Evolutionary conservation across 75 land plant genomes (phyloP).

Genomic region (Selaginella tamariscina): DNA sequence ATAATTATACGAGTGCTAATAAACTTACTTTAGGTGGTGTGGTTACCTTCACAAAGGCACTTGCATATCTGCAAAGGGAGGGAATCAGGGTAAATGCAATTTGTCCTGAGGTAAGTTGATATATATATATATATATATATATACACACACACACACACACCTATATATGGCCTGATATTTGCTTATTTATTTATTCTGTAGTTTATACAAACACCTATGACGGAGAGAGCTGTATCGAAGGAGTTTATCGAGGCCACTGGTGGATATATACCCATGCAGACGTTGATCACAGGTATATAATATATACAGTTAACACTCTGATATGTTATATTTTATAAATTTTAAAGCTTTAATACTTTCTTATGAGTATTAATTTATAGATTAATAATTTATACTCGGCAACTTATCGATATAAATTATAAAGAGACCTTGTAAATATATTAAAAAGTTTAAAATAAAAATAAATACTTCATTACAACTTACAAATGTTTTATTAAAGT

Average conservation of each 20-base stretch:
- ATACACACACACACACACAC: too few relatives aligned
- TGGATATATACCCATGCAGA: not conserved
- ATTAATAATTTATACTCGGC: too few relatives aligned
- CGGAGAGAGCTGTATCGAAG: not conserved
- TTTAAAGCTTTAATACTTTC: too few relatives aligned
- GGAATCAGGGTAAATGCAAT: not conserved
- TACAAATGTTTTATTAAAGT: too few relatives aligned
- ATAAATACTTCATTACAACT: too few relatives aligned
- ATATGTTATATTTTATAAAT: too few relatives aligned
- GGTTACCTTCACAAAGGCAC: not conserved
- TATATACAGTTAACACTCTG: too few relatives aligned
- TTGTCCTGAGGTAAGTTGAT: not conserved
- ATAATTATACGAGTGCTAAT: not conserved
- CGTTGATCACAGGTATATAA: not conserved
- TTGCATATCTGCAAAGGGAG: not conserved
- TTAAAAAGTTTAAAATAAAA: too few relatives aligned
- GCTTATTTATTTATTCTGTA: not conserved
- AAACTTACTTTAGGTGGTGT: not conserved
- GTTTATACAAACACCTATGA: not conserved
- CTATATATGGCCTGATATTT: not conserved
- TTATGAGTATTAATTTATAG: too few relatives aligned
- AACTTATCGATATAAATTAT: too few relatives aligned
- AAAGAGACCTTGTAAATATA: too few relatives aligned
- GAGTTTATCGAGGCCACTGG: not conserved
- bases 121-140: not conserved